Evolutionary conservation across 2,329 filamentous ascomycete species (phyloP).

Genomic region (Pseudophaeomoniella oleicola): DNA sequence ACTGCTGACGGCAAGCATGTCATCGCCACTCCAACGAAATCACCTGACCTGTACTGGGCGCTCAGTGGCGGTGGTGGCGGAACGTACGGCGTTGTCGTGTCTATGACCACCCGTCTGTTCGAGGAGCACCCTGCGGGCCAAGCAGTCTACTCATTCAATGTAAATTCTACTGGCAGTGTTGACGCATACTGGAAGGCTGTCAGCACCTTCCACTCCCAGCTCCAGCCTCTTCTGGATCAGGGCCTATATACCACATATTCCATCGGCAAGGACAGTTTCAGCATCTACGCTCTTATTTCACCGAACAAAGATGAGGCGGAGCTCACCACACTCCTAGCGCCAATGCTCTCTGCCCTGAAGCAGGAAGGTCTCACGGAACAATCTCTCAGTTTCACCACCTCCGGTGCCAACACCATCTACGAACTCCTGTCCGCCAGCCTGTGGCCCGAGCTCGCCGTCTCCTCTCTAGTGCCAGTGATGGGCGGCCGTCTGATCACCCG

Average conservation of each 20-base stretch:
- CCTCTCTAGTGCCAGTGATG: too few relatives aligned
- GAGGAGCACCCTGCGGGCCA: too few relatives aligned
- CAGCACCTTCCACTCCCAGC: constrained; percentile 29
- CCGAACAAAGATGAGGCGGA: neutral
- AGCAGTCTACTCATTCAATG: too few relatives aligned
- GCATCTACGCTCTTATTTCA: neutral
- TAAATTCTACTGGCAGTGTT: too few relatives aligned
- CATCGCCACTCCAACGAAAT: constrained; percentile 29
- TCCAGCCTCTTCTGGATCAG: constrained; percentile 34
- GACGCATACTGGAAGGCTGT: constrained; percentile 38
- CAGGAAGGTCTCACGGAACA: too few relatives aligned
- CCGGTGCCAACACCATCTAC: too few relatives aligned
- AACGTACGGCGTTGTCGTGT: constrained; percentile 42
- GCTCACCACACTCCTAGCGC: too few relatives aligned
- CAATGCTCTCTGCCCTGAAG: too few relatives aligned
- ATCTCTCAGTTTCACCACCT: too few relatives aligned
- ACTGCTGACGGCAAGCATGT: constrained; percentile 34
- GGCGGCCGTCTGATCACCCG: too few relatives aligned
- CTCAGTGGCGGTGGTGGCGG: constrained; percentile 45
- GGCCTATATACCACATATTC: constrained; percentile 36
- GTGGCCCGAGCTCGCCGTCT: too few relatives aligned
- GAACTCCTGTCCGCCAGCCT: too few relatives aligned
- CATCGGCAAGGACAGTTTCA: constrained; percentile 14
- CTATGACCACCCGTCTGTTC: constrained; percentile 32
- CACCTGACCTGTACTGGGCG: constrained; percentile 50